Evolutionary conservation across 2,329 filamentous ascomycete genomes (phyloP).

Genomic region (Sclerotinia borealis): DNA sequence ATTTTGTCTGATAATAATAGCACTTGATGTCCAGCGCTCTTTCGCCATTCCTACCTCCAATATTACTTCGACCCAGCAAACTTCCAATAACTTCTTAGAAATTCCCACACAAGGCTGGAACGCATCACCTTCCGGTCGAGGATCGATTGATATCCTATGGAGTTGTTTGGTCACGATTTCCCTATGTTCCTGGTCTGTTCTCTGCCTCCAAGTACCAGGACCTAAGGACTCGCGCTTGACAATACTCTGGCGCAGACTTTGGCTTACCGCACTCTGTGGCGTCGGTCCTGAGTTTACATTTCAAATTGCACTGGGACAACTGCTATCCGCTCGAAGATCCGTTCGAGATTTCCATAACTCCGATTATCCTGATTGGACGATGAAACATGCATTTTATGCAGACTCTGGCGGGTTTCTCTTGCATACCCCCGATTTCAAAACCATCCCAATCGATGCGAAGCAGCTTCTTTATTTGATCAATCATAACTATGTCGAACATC

Average conservation of each 20-base stretch:
- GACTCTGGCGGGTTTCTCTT: background rate
- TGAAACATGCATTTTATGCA: background rate
- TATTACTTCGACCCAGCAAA: too few relatives aligned
- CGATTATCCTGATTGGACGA: background rate
- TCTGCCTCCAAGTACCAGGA: background rate
- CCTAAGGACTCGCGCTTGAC: background rate
- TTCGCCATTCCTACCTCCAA: too few relatives aligned
- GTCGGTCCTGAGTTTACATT: background rate
- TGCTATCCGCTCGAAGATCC: background rate
- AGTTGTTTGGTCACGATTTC: background rate
- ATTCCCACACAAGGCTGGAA: too few relatives aligned
- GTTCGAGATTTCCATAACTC: background rate
- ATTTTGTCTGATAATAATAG: too few relatives aligned
- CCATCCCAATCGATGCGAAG: background rate
- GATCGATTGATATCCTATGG: background rate
- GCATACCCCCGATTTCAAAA: background rate
- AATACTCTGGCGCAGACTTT: background rate
- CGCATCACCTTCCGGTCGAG: background rate
- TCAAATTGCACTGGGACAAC: background rate
- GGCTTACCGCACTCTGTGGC: background rate
- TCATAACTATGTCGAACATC: too few relatives aligned
- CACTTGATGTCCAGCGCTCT: too few relatives aligned
- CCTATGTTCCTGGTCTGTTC: background rate
- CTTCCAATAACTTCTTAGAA: too few relatives aligned
- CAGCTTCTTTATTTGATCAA: background rate